Evolutionary conservation across 805 yeast genomes (phyloP).

Genomic region (Metschnikowia cubensis): DNA sequence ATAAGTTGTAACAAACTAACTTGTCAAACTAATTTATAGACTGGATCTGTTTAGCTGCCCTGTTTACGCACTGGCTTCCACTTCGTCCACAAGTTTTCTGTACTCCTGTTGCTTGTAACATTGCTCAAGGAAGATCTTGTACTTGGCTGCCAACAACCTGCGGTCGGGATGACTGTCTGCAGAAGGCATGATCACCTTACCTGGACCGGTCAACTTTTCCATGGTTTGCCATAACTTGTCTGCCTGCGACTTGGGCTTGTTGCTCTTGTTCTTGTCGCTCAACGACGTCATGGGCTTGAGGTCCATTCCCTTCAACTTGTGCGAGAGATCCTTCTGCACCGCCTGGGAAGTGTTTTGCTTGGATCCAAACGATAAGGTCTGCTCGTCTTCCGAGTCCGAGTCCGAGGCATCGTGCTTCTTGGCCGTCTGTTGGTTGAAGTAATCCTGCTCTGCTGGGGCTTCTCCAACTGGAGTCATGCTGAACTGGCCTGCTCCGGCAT

Average conservation of each 20-base stretch:
- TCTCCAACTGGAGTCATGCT: conserved; percentile 37
- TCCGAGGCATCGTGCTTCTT: conserved; percentile 18
- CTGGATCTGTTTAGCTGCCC: too few relatives aligned
- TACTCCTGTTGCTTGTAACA: conserved; percentile 76
- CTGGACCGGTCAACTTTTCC: conserved; percentile 80
- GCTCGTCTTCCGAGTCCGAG: conserved; percentile 44
- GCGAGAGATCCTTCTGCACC: conserved; percentile 50
- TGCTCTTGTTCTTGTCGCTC: conserved; percentile 17
- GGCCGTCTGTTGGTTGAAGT: conserved; percentile 31
- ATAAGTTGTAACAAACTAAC: too few relatives aligned
- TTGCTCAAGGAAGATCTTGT: conserved; percentile 83
- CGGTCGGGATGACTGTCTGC: conserved; percentile 58
- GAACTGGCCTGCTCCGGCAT: conserved; percentile 22
- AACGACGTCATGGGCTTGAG: conserved; percentile 38
- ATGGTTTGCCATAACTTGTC: conserved; percentile 81
- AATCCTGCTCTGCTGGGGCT: conserved; percentile 32
- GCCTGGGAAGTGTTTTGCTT: conserved; percentile 35
- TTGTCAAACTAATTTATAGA: too few relatives aligned
- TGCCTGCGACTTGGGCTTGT: conserved; percentile 34
- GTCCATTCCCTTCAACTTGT: conserved; percentile 32
- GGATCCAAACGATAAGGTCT: conserved; percentile 57
- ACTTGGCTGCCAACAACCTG: conserved; percentile 69
- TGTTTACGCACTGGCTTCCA: conserved; percentile 23
- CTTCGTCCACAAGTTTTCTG: conserved; percentile 60
- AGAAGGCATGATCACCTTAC: conserved; percentile 71